phyloP scores from a whole-genome alignment of 306 rosid genomes.

The Morella rubra region DNA sequence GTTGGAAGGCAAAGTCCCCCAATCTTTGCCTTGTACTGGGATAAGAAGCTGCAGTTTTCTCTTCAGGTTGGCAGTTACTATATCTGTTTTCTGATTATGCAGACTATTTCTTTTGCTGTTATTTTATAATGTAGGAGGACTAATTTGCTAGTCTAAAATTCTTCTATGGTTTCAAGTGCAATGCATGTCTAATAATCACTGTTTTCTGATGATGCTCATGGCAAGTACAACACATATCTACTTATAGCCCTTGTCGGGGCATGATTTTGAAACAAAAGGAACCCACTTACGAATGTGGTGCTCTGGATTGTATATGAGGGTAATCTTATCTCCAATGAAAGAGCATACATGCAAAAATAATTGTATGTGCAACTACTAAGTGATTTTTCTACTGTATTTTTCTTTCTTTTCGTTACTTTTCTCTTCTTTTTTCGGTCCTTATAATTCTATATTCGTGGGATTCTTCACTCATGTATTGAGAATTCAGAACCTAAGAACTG shows the following conservation, averaged over 20 bases:
- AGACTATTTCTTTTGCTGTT: slow-evolving; percentile 2
- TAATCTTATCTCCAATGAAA: neutral
- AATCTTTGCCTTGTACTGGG: slow-evolving; percentile 82
- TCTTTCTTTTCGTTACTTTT: neutral
- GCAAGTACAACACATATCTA: neutral
- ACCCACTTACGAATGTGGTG: neutral
- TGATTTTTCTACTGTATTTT: neutral
- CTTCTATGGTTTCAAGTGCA: slow-evolving; percentile 1
- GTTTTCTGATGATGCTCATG: neutral
- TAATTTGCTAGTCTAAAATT: neutral
- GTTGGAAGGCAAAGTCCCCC: slow-evolving; percentile 90
- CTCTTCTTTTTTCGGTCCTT: neutral
- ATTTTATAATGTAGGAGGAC: neutral
- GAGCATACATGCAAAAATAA: neutral
- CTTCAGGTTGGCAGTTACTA: slow-evolving; percentile 69
- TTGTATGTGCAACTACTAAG: neutral
- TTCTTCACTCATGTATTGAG: neutral
- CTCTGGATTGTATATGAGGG: neutral
- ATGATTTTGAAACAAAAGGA: neutral
- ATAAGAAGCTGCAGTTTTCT: slow-evolving; percentile 77
- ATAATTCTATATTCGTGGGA: neutral
- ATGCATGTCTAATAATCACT: neutral
- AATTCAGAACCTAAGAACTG: neutral
- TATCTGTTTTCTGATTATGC: slow-evolving; percentile 2
- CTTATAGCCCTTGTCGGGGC: neutral